Base-by-base conservation (phyloP, 768 basidiomycete genomes). In the Rubroboletus satanas region DNA sequence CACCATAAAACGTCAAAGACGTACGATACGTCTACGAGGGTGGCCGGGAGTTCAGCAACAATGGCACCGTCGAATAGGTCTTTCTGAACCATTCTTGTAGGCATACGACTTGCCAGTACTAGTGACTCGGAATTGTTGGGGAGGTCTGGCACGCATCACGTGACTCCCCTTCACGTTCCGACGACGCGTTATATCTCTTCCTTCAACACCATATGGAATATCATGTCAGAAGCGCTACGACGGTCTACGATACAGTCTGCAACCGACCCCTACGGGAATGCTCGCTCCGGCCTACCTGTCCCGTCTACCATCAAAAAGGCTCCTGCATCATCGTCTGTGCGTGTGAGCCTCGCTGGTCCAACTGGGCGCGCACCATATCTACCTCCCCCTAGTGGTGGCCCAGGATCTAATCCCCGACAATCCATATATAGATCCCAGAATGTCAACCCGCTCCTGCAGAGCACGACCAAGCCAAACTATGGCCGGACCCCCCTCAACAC, bases 31-130 rank as follows among this genome's bases (percentile, higher is more conserved):
- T 99, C 96, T 51, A 91, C 62, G 56, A 92, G 81, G 54, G 71
- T 56, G 1, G 59, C 21, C 3, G 87, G 86, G 1, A 90, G 73
- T 28, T 74, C 62, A 9, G 82, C 78, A 7, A 75, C 79, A 55
- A 99, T 92, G 12, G 90, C 92, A 12, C 93, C 94, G 4, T 93
- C 96, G 71, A 94, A 99, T 0, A 99, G 81, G 2, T 38, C 17
- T 44, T 28, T 62, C 26, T 11, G 36, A n/a, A 45, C 58, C 66
- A 66, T 66, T 7, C 14, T 26, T 7, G 28, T 26, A 51, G 6
- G 18, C 26, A 26, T 26, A 4, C 26, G 26, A 26, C 26, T 26
- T 26, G 26, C 21, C 21, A 21, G 21, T 21, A 21, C 21, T 21
- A 21, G 21, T 21, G 21, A n/a, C n/a, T n/a, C n/a, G n/a, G n/a